Evolutionary conservation across 1,284 basidiomycete species (phyloP), one percentile per base, ranked within the genome.

Genomic region (Pascua sp.): DNA sequence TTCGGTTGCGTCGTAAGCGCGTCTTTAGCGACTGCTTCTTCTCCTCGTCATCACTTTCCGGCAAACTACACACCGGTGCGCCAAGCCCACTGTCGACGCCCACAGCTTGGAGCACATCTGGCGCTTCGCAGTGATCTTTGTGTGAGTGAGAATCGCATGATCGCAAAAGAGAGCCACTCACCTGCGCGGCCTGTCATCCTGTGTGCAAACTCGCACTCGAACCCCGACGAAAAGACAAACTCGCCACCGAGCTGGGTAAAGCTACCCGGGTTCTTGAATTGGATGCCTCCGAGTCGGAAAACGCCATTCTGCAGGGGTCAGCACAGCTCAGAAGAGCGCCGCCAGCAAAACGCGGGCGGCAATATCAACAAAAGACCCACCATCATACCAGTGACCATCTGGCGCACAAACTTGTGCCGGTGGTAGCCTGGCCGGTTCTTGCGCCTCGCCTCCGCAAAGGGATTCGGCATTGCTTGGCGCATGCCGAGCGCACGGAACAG

Each of bases 211-310:
- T 69, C 65, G 54, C 71, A 73, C 12, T 57, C 62, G 49, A 61
- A 67, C 3, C 66, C 67, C 1, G 67, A 59, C 0, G 60, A 58
- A 10, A 77, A 61, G 36, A 77, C 67, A 56, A 77, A 77, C 57
- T 78, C 76, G 38, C 77, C 77, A 10, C 77, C 77, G 9, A 77
- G 67, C 52, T 78, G 77, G 8, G 64, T 63, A n/a, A 76, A 60
- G 40, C 64, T 73, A 5, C 77, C 77, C 43, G 72, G 70, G 47
- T 71, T 72, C n/a, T 38, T 49, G 32, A 57, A 49, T n/a, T 42
- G 42, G 13, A 51, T 51, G 13, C 49, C 49, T 4, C 48, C 49
- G 2, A 57, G 42, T 5, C 51, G 56, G 44, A 57, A 57, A 32
- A 57, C 39, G 43, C 56, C 56, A 7, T 38, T 42, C 39, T 42